Conservation (phyloP, 2,329 filamentous ascomycete species). For the Westerdykella aurantiaca region DNA sequence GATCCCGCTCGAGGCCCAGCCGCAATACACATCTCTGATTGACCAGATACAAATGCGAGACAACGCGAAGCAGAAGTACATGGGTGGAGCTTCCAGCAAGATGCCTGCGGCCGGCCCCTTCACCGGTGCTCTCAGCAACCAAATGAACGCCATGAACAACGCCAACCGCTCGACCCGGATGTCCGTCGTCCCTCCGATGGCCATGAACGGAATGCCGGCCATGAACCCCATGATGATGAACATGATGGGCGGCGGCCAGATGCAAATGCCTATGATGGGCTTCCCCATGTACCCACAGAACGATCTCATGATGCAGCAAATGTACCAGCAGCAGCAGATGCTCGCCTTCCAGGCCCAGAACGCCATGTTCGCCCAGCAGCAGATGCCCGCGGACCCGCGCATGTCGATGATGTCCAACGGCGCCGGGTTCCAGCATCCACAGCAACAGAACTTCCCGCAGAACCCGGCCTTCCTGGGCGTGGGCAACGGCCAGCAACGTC, state of each 20-base stretch:
- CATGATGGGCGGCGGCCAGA: slow-evolving; percentile 16
- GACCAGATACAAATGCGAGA: slow-evolving; percentile 36
- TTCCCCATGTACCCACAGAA: slow-evolving; percentile 70
- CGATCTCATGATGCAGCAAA: slow-evolving; percentile 84
- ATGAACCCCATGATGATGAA: slow-evolving; percentile 13
- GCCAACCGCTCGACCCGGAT: slow-evolving; percentile 19
- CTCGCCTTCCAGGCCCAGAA: slow-evolving; percentile 31
- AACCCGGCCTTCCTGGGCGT: slow-evolving; percentile 21
- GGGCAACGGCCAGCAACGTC: slow-evolving; percentile 33
- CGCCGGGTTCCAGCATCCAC: slow-evolving; percentile 1
- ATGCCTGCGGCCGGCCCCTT: slow-evolving; percentile 26
- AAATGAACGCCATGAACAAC: slow-evolving; percentile 28
- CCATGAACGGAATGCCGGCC: slow-evolving; percentile 14
- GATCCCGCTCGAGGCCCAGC: slow-evolving; percentile 23
- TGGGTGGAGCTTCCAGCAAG: slow-evolving; percentile 32
- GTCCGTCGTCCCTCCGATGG: slow-evolving; percentile 17
- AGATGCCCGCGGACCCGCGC: slow-evolving; percentile 16
- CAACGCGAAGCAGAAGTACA: slow-evolving; percentile 33
- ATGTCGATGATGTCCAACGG: slow-evolving; percentile 13
- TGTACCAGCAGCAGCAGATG: slow-evolving; percentile 49
- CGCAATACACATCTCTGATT: slow-evolving; percentile 29
- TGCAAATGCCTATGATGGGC: slow-evolving; percentile 26
- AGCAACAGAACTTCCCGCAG: slow-evolving; percentile 13
- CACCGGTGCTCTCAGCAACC: slow-evolving; percentile 29
- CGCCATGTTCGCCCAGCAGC: slow-evolving; percentile 1